A percentile compares a stretch with the other conserved stretches of the same genome.
phyloP scores from a whole-genome alignment of 2,329 filamentous ascomycete genomes.

The Chrysosporium keratinophilum region DNA sequence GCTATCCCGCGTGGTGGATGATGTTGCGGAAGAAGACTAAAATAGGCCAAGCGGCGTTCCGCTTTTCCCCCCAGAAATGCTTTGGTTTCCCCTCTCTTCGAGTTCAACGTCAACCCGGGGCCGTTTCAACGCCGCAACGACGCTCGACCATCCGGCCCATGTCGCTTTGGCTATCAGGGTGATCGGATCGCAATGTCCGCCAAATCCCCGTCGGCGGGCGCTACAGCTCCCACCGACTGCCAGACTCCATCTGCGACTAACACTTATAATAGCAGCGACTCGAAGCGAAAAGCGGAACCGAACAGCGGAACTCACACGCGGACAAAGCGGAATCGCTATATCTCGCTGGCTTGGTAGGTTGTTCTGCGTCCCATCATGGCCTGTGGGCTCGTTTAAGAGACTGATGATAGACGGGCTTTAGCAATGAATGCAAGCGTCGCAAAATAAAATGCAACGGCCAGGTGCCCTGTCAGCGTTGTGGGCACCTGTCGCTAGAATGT shows the following conservation, averaged over 20 bases:
- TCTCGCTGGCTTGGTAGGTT: slow-evolving; percentile 54
- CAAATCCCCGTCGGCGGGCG: slow-evolving; percentile 4
- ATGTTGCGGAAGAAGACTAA: background rate
- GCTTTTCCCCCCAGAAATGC: background rate
- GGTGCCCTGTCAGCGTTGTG: slow-evolving; percentile 54
- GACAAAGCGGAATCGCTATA: slow-evolving; percentile 57
- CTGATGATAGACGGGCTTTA: slow-evolving; percentile 21
- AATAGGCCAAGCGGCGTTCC: slow-evolving; percentile 5
- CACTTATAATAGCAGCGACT: slow-evolving; percentile 11
- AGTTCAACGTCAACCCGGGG: background rate
- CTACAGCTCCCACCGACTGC: background rate
- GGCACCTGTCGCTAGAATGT: slow-evolving; percentile 53
- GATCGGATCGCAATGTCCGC: slow-evolving; percentile 1
- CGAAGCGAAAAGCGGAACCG: slow-evolving; percentile 36
- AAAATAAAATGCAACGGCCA: slow-evolving; percentile 62
- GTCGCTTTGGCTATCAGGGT: background rate
- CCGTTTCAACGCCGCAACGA: background rate
- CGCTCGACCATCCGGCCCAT: background rate
- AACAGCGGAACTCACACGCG: slow-evolving; percentile 42
- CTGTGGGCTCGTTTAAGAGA: background rate
- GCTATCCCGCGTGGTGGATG: background rate
- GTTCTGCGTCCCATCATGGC: background rate
- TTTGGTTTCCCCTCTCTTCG: background rate
- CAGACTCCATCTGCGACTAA: background rate
- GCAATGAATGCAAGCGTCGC: slow-evolving; percentile 55